Percentiles rank a stretch among this genome's conserved stretches.
phyloP scores from a whole-genome alignment of 2,329 filamentous ascomycete genomes.

The Colletotrichum destructivum region DNA sequence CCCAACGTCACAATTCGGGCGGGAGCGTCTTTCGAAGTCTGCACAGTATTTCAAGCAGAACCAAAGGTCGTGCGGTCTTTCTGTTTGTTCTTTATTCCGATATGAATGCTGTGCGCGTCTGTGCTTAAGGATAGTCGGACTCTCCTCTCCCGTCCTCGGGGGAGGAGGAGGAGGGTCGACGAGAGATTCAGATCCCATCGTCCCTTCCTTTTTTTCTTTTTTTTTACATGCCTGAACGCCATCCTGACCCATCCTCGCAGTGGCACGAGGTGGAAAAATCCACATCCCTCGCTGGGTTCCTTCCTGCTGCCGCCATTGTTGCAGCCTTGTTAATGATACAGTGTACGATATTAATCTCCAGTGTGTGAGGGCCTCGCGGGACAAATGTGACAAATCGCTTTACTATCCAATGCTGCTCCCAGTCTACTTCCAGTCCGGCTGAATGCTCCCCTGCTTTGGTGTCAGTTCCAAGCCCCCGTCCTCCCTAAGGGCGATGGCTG shows the following conservation, averaged over 20 bases:
- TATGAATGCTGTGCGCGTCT: not conserved
- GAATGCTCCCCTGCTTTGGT: not conserved
- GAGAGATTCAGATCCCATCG: not conserved
- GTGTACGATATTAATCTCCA: slow-evolving; percentile 10
- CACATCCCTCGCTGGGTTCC: not conserved
- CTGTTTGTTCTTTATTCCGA: slow-evolving; percentile 11
- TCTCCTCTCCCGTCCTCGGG: not conserved
- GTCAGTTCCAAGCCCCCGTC: not conserved
- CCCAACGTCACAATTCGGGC: not conserved
- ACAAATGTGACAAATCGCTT: slow-evolving; percentile 16
- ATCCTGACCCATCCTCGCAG: not conserved
- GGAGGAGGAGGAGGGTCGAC: not conserved
- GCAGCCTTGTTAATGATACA: slow-evolving; percentile 29
- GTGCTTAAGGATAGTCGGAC: slow-evolving; percentile 19
- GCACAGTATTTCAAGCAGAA: no score
- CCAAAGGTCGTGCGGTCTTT: not conserved
- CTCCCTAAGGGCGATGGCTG: not conserved
- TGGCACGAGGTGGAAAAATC: not conserved
- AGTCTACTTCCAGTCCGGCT: not conserved
- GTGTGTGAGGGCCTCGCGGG: not conserved
- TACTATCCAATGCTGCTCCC: slow-evolving; percentile 10
- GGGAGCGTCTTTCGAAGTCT: not conserved
- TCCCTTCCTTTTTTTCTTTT: not conserved
- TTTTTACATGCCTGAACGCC: slow-evolving; percentile 32
- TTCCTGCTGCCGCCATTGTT: not conserved